Evolutionary conservation across 2,329 filamentous ascomycete species (phyloP), one percentile per base, ranked within the genome.

Genomic region (Madurella fahalii): DNA sequence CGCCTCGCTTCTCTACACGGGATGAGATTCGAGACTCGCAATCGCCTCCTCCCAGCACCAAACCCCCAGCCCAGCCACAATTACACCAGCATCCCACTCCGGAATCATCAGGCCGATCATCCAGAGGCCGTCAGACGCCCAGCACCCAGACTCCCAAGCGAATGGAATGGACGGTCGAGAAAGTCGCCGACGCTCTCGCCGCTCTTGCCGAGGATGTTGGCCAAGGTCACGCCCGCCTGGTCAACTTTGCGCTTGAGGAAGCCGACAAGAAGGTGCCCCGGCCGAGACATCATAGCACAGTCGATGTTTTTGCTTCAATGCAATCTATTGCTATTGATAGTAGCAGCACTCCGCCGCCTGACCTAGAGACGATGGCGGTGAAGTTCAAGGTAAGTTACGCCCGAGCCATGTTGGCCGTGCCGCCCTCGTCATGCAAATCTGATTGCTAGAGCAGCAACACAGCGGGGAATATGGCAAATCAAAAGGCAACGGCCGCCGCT

Each of bases 271-370:
- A 71, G 42, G 69, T 70, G 1, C 67, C 67, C 5, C 68, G 74
- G 50, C 71, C 69, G 25, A 72, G 70, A 31, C 67, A 75, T 53
- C 62, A 70, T 20, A 71, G 72, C 49, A 73, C 75, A 43, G 65
- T 68, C 9, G 78, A 81, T 53, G 72, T 75, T 56, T 81, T 83
- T 61, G 74, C 74, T 2, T 68, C 69, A 42, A 66, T 82, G 57
- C 71, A 68, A 15, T 58, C 61, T 1, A 56, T 57, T 16, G 66
- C 65, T 17, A 63, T 68, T 2, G 67, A 73, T 1, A 65, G 68
- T 0, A 65, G 70, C 15, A 53, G 51, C 4, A 50, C 49, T 0
- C 57, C 47, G 2, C 69, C 72, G n/a, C 61, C 68, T 16, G 67
- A 65, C n/a, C 18, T 52, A 5, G 69, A 71, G 17, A 73, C 71